Evolutionary conservation across 2,329 filamentous ascomycete genomes (phyloP).

Genomic region (Curvularia hawaiiensis): DNA sequence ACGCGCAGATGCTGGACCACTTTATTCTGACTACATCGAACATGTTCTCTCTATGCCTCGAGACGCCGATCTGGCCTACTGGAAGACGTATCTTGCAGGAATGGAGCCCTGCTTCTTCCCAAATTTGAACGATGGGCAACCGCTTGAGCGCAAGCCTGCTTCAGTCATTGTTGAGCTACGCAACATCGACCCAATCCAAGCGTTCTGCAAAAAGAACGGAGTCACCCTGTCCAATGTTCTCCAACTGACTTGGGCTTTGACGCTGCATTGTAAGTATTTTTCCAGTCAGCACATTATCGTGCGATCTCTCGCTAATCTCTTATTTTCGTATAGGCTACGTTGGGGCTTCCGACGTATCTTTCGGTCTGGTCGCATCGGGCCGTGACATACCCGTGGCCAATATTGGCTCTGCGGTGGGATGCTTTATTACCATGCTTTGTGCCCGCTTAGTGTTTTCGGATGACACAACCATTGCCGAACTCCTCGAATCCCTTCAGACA

Average conservation of each 20-base stretch:
- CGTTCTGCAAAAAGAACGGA: constrained; percentile 49
- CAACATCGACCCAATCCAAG: constrained; percentile 25
- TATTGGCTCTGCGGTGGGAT: constrained; percentile 57
- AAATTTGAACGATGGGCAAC: constrained; percentile 43
- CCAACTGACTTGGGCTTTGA: constrained; percentile 59
- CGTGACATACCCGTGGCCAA: constrained; percentile 57
- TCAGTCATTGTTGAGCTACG: constrained; percentile 48
- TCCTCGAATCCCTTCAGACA: constrained; percentile 52
- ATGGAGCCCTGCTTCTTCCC: constrained; percentile 56
- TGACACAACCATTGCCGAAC: constrained; percentile 45
- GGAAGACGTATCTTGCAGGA: constrained; percentile 53
- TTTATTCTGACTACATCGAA: constrained; percentile 48
- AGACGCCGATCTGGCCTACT: constrained; percentile 49
- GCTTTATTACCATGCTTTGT: constrained; percentile 62
- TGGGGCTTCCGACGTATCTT: constrained; percentile 55
- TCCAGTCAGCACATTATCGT: background rate
- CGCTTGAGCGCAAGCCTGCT: constrained; percentile 44
- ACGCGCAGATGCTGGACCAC: constrained; percentile 42
- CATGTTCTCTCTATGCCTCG: constrained; percentile 37
- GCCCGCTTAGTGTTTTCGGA: constrained; percentile 52
- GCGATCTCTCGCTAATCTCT: background rate
- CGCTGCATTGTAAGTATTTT: constrained; percentile 45
- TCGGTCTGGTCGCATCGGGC: constrained; percentile 61
- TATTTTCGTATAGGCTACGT: constrained; percentile 46
- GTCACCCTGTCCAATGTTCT: constrained; percentile 58